Base-by-base conservation (phyloP, 176 grass and related monocot genomes). In the Oryza nivara region DNA sequence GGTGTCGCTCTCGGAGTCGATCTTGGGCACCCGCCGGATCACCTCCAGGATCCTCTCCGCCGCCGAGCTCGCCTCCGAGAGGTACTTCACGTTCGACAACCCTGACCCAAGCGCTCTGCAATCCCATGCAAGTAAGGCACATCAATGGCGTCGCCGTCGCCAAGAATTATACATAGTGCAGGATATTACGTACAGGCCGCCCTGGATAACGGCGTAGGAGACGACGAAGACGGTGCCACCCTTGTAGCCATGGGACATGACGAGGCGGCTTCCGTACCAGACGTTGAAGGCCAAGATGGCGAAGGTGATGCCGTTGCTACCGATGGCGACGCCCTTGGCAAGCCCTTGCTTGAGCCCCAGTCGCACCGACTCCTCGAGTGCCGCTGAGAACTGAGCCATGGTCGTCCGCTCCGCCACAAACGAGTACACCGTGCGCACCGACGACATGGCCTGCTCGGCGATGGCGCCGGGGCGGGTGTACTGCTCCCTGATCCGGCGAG, bases 381-480 rank as follows among this genome's bases (percentile, higher is more conserved):
- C 35, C 35, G 35, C 35, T 5, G 4, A 36, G 35, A 36, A 36
- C 35, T 36, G 35, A 15, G 80, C 83, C 96, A 92, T 89, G 76
- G 91, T 96, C 45, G 19, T 67, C 4, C 51, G 17, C 91, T 99
- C 93, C 0, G 93, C 93, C 4, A 64, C 96, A 77, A 96, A 99
- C 15, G 96, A 94, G 83, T 99, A 99, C 0, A 99, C 88, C 44
- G 96, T 99, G 30, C 96, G 91, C 17, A 85, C 84, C 3, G 96
- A 99, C 17, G 96, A 99, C 8, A 99, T 15, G 38, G 93, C 91
- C 86, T 99, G 96, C 81, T 96, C 93, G 44, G 92, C 89, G 65
- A 99, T 25, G 76, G 87, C 80, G 16, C 93, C 89, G 0, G 96
- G 89, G 68, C 80, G 92, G 20, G 49, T 48, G 83, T 99, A 99